Conservation (phyloP, 768 basidiomycete genomes). For the Termitomyces sp. region DNA sequence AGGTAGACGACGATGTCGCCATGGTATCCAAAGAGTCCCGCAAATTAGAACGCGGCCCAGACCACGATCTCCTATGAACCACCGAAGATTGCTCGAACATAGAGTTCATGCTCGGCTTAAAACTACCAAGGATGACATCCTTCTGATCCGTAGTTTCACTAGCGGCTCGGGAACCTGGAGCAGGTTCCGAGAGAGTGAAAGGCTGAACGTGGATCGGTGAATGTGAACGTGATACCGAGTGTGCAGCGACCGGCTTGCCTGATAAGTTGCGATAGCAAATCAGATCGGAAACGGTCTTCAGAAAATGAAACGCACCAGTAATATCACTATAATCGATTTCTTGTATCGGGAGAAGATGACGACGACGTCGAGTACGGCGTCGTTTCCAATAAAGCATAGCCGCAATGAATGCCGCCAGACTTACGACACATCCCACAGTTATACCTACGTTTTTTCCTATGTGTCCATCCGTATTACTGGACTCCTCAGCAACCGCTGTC, state of each 20-base stretch:
- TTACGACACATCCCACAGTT: background rate
- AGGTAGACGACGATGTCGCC: background rate
- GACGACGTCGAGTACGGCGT: background rate
- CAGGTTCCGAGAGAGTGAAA: conserved; percentile 2
- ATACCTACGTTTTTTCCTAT: background rate
- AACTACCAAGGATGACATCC: background rate
- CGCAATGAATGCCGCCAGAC: background rate
- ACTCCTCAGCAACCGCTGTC: background rate
- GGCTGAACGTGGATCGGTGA: background rate
- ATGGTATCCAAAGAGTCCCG: background rate
- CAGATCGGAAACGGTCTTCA: background rate
- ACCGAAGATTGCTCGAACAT: background rate
- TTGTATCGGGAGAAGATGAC: background rate
- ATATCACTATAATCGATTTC: background rate
- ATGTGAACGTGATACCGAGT: background rate
- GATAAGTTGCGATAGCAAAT: background rate
- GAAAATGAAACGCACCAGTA: background rate
- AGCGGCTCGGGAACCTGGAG: background rate
- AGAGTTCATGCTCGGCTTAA: background rate
- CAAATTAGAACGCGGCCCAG: background rate
- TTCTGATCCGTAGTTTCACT: background rate
- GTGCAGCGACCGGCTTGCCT: background rate
- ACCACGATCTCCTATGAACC: conserved; percentile 4
- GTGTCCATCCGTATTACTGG: background rate
- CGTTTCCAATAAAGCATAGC: background rate